Conservation (phyloP, 2,329 filamentous ascomycete genomes). For the Xylariomycetidae sp. region DNA sequence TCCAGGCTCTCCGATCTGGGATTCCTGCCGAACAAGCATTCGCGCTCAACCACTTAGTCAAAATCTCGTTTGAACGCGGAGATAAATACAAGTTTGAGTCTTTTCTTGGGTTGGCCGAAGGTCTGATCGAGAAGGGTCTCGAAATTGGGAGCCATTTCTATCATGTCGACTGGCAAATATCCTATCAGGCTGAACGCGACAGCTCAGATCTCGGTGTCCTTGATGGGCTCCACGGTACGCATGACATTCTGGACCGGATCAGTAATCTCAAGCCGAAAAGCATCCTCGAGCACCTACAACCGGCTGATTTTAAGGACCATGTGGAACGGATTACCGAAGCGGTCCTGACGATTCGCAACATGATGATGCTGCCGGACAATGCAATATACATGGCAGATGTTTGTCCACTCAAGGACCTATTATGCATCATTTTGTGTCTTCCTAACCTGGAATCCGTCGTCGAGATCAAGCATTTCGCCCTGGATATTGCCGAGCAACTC, state of each 20-base stretch:
- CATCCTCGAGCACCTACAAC: slow-evolving; percentile 65
- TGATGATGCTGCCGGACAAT: slow-evolving; percentile 91
- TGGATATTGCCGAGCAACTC: slow-evolving; percentile 88
- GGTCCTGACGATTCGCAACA: slow-evolving; percentile 83
- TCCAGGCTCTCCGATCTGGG: slow-evolving; percentile 76
- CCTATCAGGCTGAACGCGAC: slow-evolving; percentile 55
- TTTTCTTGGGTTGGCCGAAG: slow-evolving; percentile 83
- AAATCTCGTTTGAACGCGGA: slow-evolving; percentile 89
- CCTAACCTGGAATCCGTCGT: slow-evolving; percentile 67
- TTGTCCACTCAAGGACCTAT: slow-evolving; percentile 70
- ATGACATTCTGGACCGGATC: slow-evolving; percentile 70
- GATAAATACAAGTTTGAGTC: slow-evolving; percentile 95
- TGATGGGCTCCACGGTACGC: slow-evolving; percentile 62
- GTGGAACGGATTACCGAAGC: slow-evolving; percentile 81
- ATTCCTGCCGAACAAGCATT: slow-evolving; percentile 84
- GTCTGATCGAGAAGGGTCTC: slow-evolving; percentile 78
- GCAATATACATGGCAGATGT: slow-evolving; percentile 75
- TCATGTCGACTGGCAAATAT: slow-evolving; percentile 74
- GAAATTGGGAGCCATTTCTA: slow-evolving; percentile 77
- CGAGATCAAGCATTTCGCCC: slow-evolving; percentile 84
- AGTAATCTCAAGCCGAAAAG: slow-evolving; percentile 54
- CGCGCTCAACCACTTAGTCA: slow-evolving; percentile 86
- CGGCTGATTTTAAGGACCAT: slow-evolving; percentile 64
- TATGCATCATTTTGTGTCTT: slow-evolving; percentile 77
- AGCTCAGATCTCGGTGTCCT: slow-evolving; percentile 46